Percentiles rank a stretch among this genome's conserved stretches.
phyloP scores from a whole-genome alignment of 2,329 filamentous ascomycete species.

The Dactylella cylindrospora region DNA sequence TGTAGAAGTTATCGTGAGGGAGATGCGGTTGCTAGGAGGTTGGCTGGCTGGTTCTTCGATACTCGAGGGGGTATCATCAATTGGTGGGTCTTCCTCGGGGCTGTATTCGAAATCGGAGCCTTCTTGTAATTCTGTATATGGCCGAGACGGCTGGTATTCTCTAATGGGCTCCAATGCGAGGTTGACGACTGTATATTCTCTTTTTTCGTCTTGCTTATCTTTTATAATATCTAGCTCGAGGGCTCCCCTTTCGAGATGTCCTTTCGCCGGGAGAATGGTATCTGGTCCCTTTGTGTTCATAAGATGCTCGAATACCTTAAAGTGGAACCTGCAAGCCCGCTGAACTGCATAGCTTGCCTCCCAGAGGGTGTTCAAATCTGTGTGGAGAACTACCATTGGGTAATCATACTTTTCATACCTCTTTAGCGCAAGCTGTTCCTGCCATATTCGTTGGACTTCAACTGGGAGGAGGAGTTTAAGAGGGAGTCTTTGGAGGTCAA shows the following conservation, averaged over 20 bases:
- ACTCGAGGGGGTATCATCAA: no score
- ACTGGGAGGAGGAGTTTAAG: conserved; percentile 28
- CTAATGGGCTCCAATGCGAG: conserved; percentile 13
- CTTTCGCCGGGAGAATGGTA: background rate
- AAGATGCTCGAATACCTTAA: conserved; percentile 36
- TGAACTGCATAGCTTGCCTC: conserved; percentile 38
- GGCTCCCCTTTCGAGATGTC: background rate
- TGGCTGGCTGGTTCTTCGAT: background rate
- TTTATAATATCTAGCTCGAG: conserved; percentile 2
- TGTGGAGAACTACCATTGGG: conserved; percentile 32
- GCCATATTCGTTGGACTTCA: conserved; percentile 22
- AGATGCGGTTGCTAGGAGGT: no score
- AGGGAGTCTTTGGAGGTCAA: conserved; percentile 19
- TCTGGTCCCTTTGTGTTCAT: background rate
- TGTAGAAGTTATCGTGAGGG: conserved; percentile 1
- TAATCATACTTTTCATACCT: conserved; percentile 21
- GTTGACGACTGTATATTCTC: background rate
- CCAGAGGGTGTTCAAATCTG: conserved; percentile 43
- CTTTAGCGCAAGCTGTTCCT: conserved; percentile 1
- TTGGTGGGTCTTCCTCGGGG: background rate
- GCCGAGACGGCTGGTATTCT: conserved; percentile 1
- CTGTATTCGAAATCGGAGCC: conserved; percentile 13
- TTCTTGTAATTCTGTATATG: background rate
- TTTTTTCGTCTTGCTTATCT: background rate
- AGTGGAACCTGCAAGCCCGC: conserved; percentile 44